Conservation (phyloP, 371 early-diverging fungal species). For the Lichtheimia hyalospora region DNA sequence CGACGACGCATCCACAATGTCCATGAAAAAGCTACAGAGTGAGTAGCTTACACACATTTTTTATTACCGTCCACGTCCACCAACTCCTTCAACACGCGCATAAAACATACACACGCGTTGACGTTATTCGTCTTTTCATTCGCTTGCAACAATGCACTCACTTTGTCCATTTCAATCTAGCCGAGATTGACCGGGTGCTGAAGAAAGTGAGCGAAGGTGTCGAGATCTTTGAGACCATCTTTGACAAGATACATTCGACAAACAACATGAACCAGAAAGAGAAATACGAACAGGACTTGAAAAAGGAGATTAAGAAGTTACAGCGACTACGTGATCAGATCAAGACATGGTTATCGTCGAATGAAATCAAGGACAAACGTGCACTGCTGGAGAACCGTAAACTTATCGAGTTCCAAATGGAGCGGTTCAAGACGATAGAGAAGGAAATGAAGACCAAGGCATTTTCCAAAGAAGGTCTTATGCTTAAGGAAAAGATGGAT, state of each 20-base stretch:
- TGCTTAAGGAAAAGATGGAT: constrained; percentile 80
- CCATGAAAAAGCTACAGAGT: constrained; percentile 43
- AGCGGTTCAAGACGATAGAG: constrained; percentile 95
- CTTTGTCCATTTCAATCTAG: constrained; percentile 24
- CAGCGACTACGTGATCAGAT: constrained; percentile 96
- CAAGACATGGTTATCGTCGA: constrained; percentile 90
- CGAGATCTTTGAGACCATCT: constrained; percentile 88
- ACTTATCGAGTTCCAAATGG: constrained; percentile 97
- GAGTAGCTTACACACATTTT: constrained; percentile 9
- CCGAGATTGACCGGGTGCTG: constrained; percentile 92
- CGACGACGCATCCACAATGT: constrained; percentile 17
- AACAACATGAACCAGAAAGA: constrained; percentile 89
- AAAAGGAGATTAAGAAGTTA: constrained; percentile 98
- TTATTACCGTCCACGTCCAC: background rate
- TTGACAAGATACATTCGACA: constrained; percentile 85
- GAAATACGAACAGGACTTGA: constrained; percentile 93
- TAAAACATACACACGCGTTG: background rate
- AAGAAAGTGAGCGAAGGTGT: constrained; percentile 97
- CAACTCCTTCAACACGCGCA: background rate
- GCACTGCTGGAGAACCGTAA: constrained; percentile 85
- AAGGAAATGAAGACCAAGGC: constrained; percentile 99
- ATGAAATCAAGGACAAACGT: constrained; percentile 96
- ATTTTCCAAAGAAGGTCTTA: constrained; percentile 92
- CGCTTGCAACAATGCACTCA: background rate
- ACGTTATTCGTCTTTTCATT: background rate